These are phyloP conservation scores for Alopecurus myosuroides DNA, from an alignment of 176 grass and related monocot genomes.

Conservation along the genomic window DNA sequence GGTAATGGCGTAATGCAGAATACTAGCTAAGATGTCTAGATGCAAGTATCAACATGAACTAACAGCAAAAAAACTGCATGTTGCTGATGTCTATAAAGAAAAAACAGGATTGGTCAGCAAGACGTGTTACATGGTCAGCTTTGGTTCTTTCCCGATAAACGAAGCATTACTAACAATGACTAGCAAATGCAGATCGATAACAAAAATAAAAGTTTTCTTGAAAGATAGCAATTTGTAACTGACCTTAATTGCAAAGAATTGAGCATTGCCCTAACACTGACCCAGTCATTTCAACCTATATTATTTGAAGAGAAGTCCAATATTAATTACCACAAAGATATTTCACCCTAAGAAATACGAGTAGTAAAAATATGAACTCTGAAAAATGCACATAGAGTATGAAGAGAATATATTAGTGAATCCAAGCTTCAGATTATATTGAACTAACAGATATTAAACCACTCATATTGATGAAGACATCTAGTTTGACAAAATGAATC, in stretches of 20 bases:
- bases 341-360: background rate
- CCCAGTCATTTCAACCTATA: background rate
- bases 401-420: background rate
- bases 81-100: slow-evolving; percentile 1
- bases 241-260: background rate
- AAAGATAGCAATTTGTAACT: background rate
- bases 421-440: slow-evolving; percentile 1
- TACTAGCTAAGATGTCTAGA: background rate
- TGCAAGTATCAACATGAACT: slow-evolving; percentile 1
- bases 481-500: background rate
- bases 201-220: background rate
- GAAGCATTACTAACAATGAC: background rate
- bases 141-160: background rate
- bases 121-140: background rate
- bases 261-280: background rate
- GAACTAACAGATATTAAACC: background rate
- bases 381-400: background rate
- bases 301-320: background rate
- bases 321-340: background rate
- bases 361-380: background rate
- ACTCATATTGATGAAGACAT: background rate
- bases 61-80: background rate
- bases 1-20: slow-evolving; percentile 5
- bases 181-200: slow-evolving; percentile 1
- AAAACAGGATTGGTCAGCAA: background rate